Evolutionary conservation across 1,139 yeast genomes (phyloP), one percentile per base, ranked within the genome.

Genomic region (Pichia sp.): DNA sequence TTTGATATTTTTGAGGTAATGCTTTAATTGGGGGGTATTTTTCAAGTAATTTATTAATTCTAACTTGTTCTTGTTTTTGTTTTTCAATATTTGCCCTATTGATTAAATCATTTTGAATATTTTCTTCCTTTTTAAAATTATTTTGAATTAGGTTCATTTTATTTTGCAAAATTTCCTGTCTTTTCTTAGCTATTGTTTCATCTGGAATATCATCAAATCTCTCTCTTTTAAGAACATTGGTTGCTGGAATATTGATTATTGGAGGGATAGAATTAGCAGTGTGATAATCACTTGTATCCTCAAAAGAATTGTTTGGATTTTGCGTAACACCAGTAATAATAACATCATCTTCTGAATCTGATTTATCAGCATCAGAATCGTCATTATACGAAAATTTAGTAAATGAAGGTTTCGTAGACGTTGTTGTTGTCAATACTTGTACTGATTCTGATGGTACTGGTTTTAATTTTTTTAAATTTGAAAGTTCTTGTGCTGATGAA

Each of bases 1-100:
- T 37, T 27, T 50, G 55, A 41, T 53, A 53, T 43, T 53, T 53
- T 27, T 42, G 28, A 8, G 56, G 56, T 38, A 53, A 35, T 31
- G 37, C 36, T 34, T 40, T 52, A 7, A 53, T 39, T 6, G 53
- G 52, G 2, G 48, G 46, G 39, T 43, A 46, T n/a, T 42, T 39
- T 37, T 39, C 45, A 7, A 51, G 34, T 27, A 48, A 28, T 33
- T 50, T 43, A 37, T 39, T 33, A 11, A 50, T 40, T 34, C 52
- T 45, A 5, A 38, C 29, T 26, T 36, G 33, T 34, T 45, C 47
- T 26, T 27, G 11, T 29, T 34, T 35, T 37, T 44, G 39, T 8
- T 41, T 38, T 39, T 46, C 44, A 9, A 34, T 7, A 34, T 34
- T 29, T 5, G 36, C 40, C 26, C 38, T 28, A 10, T 30, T 25